These are phyloP conservation scores for Pilatotrama ljubarskyi DNA, from an alignment of 768 basidiomycete species.

Conservation along the genomic window DNA sequence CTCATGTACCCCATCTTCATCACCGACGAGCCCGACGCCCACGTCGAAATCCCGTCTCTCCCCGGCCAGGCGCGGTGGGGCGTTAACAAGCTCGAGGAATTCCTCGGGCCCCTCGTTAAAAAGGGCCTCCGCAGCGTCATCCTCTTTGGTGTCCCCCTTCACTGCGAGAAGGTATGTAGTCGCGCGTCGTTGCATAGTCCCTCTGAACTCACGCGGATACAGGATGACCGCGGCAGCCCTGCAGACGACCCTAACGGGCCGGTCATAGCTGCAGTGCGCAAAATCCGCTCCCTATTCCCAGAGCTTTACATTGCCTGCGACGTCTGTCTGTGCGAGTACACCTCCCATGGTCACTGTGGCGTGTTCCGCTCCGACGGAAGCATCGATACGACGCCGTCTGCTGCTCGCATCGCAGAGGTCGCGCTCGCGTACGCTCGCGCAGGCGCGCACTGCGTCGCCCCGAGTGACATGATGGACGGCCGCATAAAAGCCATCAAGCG, in stretches of 20 bases:
- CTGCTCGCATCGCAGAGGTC: slow-evolving; percentile 87
- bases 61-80: slow-evolving; percentile 95
- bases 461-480: slow-evolving; percentile 99
- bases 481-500: slow-evolving; percentile 88
- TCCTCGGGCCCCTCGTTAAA: slow-evolving; percentile 82
- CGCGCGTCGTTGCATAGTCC: not conserved
- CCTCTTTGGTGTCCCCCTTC: slow-evolving; percentile 88
- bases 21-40: slow-evolving; percentile 89
- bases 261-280: slow-evolving; percentile 89
- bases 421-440: slow-evolving; percentile 90
- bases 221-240: slow-evolving; percentile 83
- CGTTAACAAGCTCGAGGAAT: slow-evolving; percentile 85
- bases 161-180: slow-evolving; percentile 65
- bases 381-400: slow-evolving; percentile 76
- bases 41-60: slow-evolving; percentile 70
- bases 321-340: slow-evolving; percentile 99
- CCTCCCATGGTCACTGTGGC: slow-evolving; percentile 97
- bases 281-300: slow-evolving; percentile 77
- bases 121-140: slow-evolving; percentile 93
- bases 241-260: slow-evolving; percentile 91
- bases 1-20: slow-evolving; percentile 99
- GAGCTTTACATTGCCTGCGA: slow-evolving; percentile 87
- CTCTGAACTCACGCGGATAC: not conserved
- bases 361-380: slow-evolving; percentile 70
- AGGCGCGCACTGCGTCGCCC: slow-evolving; percentile 97